Evolutionary conservation across 257 asterid species (phyloP).

Genomic region (Solanum boliviense): DNA sequence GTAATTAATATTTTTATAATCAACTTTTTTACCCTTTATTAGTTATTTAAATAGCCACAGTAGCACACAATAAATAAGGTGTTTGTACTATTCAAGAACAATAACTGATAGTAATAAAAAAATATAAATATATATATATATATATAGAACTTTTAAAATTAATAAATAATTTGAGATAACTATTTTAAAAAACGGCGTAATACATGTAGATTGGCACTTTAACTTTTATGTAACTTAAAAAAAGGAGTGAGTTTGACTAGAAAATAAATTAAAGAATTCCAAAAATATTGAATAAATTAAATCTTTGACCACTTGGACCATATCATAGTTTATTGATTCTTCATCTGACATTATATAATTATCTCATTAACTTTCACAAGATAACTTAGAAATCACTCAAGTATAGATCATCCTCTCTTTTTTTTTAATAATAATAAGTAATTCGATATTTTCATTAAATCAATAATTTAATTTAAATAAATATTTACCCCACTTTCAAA

Average conservation of each 20-base stretch:
- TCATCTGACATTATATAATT: background rate
- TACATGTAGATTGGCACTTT: background rate
- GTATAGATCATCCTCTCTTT: background rate
- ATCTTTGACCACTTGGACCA: background rate
- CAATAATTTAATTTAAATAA: background rate
- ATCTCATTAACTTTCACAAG: background rate
- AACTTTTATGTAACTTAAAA: background rate
- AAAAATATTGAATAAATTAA: background rate
- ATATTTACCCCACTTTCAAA: background rate
- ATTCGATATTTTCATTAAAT: background rate
- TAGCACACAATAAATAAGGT: background rate
- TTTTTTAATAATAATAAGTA: too few species aligned
- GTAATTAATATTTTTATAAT: background rate
- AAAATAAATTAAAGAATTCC: background rate
- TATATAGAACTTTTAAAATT: background rate
- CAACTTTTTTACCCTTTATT: background rate
- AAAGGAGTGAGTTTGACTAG: background rate
- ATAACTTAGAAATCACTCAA: background rate
- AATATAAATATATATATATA: too few species aligned
- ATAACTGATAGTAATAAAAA: background rate
- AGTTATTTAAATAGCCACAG: background rate
- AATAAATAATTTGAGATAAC: background rate
- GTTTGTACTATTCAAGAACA: background rate
- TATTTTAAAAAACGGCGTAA: background rate
- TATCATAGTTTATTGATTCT: background rate